Percentiles rank a stretch among this genome's conserved stretches.
phyloP scores from a whole-genome alignment of 441 rosid genomes.

The Macaranga tanarius region DNA sequence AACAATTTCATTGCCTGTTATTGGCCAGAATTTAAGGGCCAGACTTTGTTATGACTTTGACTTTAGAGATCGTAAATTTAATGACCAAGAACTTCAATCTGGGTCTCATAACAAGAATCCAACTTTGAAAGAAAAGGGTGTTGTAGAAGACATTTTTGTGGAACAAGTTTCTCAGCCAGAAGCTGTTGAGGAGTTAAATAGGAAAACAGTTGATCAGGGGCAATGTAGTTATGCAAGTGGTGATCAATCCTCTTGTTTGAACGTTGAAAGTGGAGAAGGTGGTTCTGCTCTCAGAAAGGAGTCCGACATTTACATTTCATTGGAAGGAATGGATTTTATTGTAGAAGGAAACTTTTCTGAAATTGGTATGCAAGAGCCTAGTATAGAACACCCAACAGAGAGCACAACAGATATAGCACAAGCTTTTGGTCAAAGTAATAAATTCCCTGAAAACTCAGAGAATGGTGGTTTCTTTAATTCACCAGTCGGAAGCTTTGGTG shows the following conservation, averaged over 20 bases:
- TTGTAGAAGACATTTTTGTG: constrained; percentile 25
- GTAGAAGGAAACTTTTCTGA: constrained; percentile 26
- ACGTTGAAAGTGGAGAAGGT: constrained; percentile 26
- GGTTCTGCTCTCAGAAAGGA: constrained; percentile 24
- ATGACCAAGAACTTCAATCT: constrained; percentile 37
- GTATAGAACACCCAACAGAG: constrained; percentile 13
- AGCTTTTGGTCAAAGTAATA: constrained; percentile 28
- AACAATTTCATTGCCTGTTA: constrained; percentile 69
- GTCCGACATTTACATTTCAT: constrained; percentile 8
- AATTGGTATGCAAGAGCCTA: constrained; percentile 21
- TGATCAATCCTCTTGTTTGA: constrained; percentile 25
- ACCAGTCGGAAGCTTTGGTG: constrained; percentile 15
- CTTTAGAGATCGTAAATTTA: constrained; percentile 44
- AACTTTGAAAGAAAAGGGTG: constrained; percentile 20
- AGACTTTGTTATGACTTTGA: constrained; percentile 58
- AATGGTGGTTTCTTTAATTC: constrained; percentile 20
- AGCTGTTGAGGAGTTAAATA: constrained; percentile 21
- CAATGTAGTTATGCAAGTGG: constrained; percentile 26
- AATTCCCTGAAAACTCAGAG: constrained; percentile 28
- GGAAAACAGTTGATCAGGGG: constrained; percentile 26
- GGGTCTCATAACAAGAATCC: constrained; percentile 28
- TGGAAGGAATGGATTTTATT: constrained; percentile 24
- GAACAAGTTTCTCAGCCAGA: constrained; percentile 35
- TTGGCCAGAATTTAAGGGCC: constrained; percentile 77
- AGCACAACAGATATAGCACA: constrained; percentile 9